phyloP scores from a whole-genome alignment of 2,329 filamentous ascomycete species.

The Emmonsiellopsis sp. region DNA sequence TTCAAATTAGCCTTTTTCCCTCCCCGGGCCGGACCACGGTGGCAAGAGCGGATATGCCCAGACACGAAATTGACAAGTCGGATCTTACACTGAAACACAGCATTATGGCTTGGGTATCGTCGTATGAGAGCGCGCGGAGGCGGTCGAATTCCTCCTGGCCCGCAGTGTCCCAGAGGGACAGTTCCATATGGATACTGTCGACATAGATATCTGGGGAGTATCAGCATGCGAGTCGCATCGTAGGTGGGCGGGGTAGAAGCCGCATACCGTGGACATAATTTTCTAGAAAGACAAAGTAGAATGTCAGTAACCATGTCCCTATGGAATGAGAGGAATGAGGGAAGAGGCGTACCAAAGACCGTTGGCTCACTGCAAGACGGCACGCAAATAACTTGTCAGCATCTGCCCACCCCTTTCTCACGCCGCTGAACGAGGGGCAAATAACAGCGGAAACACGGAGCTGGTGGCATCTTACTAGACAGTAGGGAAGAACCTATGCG shows the following conservation, averaged over 20 bases:
- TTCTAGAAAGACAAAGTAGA: conserved; percentile 43
- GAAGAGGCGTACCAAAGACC: conserved; percentile 56
- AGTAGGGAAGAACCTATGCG: conserved; percentile 78
- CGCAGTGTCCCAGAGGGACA: conserved; percentile 96
- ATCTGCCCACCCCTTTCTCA: conserved; percentile 13
- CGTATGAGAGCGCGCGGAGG: conserved; percentile 88
- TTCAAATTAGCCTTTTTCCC: not conserved
- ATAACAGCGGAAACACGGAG: not conserved
- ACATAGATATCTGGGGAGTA: conserved; percentile 76
- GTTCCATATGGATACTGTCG: conserved; percentile 90
- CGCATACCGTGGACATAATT: conserved; percentile 91
- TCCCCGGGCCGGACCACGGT: not conserved
- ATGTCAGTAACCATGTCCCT: conserved; percentile 3
- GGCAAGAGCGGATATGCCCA: not conserved
- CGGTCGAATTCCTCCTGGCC: conserved; percentile 99
- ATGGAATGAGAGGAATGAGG: conserved; percentile 4
- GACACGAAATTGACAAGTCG: not conserved
- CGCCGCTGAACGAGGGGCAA: not conserved
- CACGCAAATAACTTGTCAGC: conserved; percentile 3
- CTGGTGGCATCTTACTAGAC: conserved; percentile 61
- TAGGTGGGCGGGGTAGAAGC: not conserved
- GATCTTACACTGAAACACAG: conserved; percentile 78
- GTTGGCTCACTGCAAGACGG: conserved; percentile 62
- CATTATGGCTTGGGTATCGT: conserved; percentile 97
- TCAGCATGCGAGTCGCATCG: not conserved